Percentiles rank a stretch among this genome's conserved stretches.
phyloP scores from a whole-genome alignment of 1,139 yeast species.

The Tardiomyces blankii region DNA sequence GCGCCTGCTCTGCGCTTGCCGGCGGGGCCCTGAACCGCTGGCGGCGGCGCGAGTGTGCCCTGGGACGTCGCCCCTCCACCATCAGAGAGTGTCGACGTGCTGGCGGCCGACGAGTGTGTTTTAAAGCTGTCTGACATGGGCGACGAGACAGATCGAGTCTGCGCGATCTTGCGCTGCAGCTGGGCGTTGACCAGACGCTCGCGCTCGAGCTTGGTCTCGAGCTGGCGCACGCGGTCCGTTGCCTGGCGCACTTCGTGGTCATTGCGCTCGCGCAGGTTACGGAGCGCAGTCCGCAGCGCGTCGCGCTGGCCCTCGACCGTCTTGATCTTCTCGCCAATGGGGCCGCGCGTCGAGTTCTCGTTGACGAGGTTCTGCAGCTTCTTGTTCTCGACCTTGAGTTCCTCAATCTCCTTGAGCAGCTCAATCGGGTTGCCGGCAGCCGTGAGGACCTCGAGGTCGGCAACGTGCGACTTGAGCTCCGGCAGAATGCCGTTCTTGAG shows the following conservation, averaged over 20 bases:
- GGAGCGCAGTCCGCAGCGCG: constrained; percentile 32
- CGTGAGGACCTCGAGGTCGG: constrained; percentile 19
- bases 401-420: constrained; percentile 21
- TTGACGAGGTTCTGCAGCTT: constrained; percentile 21
- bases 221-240: constrained; percentile 20
- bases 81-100: not conserved
- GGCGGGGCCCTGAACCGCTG: too few species aligned
- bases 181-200: constrained; percentile 11
- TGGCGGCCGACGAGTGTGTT: not conserved
- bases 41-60: too few species aligned
- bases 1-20: not conserved
- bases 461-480: constrained; percentile 16
- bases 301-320: constrained; percentile 30
- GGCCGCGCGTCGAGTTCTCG: constrained; percentile 23
- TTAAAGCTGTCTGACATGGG: not conserved
- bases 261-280: constrained; percentile 27
- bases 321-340: constrained; percentile 24
- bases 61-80: not conserved
- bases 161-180: not conserved
- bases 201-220: constrained; percentile 20
- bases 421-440: constrained; percentile 24
- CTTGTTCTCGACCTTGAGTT: constrained; percentile 25
- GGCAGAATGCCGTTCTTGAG: constrained; percentile 24
- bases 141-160: not conserved
- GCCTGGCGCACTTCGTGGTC: constrained; percentile 26